phyloP scores from a whole-genome alignment of 2,329 filamentous ascomycete genomes.

The Hypoxylon sp. region DNA sequence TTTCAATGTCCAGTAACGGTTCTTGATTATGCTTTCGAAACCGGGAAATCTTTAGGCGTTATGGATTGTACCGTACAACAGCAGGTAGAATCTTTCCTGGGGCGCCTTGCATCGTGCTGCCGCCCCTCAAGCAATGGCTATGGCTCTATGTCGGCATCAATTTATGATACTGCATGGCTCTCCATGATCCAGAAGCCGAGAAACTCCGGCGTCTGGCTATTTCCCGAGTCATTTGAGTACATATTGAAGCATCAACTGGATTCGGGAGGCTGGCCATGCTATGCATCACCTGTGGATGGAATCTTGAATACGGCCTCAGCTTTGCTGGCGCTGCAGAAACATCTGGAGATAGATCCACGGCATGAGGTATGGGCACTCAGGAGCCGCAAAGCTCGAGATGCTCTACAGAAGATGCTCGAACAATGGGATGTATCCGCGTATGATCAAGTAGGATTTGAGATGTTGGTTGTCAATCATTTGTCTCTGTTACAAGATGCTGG shows the following conservation, averaged over 20 bases:
- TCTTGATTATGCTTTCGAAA: too few relatives aligned
- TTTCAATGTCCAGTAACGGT: too few relatives aligned
- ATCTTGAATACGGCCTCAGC: slow-evolving; percentile 48
- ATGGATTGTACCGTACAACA: too few relatives aligned
- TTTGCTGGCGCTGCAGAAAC: slow-evolving; percentile 42
- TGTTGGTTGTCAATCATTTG: slow-evolving; percentile 1
- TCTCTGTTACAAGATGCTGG: background rate
- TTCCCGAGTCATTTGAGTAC: slow-evolving; percentile 45
- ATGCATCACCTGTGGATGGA: slow-evolving; percentile 41
- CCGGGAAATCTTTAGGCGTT: too few relatives aligned
- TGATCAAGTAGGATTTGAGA: slow-evolving; percentile 26
- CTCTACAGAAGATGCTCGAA: background rate
- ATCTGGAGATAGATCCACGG: slow-evolving; percentile 9
- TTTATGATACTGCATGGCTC: slow-evolving; percentile 50
- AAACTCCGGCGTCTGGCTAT: slow-evolving; percentile 34
- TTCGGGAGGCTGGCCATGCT: slow-evolving; percentile 40
- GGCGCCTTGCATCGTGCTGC: background rate
- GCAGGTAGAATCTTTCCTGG: background rate
- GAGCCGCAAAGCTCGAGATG: background rate
- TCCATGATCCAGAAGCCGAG: slow-evolving; percentile 40
- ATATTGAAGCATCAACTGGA: slow-evolving; percentile 38
- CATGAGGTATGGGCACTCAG: background rate
- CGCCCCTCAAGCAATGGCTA: background rate
- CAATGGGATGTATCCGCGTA: slow-evolving; percentile 37
- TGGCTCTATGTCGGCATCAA: slow-evolving; percentile 35